Conservation (phyloP, 441 rosid species). For the Bruguiera hainesii region DNA sequence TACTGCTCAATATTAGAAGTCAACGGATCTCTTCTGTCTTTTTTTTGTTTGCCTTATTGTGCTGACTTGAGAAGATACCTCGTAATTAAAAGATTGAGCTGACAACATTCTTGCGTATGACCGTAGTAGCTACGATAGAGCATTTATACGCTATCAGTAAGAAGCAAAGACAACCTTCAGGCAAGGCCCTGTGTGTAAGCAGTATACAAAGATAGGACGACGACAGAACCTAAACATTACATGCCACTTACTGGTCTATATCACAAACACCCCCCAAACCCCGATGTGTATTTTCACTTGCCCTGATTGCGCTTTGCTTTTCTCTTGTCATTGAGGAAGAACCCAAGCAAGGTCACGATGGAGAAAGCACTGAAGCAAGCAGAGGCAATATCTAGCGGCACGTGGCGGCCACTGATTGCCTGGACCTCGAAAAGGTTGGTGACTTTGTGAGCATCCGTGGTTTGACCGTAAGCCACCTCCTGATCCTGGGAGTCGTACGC, state of each 20-base stretch:
- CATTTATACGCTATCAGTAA: not conserved
- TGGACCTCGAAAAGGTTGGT: conserved; percentile 38
- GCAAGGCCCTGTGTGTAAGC: not conserved
- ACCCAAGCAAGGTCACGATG: conserved; percentile 41
- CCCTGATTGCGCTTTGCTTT: conserved; percentile 28
- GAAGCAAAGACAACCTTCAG: not conserved
- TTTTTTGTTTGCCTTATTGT: not conserved
- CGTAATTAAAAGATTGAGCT: not conserved
- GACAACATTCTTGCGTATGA: not conserved
- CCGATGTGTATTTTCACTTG: conserved; percentile 12
- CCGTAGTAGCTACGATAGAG: not conserved
- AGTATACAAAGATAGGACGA: not conserved
- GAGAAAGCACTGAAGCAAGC: conserved; percentile 66
- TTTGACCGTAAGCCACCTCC: conserved; percentile 55
- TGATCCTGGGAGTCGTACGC: conserved; percentile 30
- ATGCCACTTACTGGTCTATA: too few relatives aligned
- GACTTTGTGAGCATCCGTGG: conserved; percentile 33
- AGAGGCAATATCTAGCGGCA: conserved; percentile 48
- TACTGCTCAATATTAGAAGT: not conserved
- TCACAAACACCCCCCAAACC: too few relatives aligned
- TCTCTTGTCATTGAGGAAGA: conserved; percentile 53
- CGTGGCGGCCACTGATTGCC: conserved; percentile 51
- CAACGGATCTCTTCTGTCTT: not conserved
- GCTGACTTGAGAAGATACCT: not conserved
- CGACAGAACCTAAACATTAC: not conserved